These are phyloP conservation scores for Saussurea involucrata DNA, from an alignment of 129 eudicot species.

Conservation along the genomic window DNA sequence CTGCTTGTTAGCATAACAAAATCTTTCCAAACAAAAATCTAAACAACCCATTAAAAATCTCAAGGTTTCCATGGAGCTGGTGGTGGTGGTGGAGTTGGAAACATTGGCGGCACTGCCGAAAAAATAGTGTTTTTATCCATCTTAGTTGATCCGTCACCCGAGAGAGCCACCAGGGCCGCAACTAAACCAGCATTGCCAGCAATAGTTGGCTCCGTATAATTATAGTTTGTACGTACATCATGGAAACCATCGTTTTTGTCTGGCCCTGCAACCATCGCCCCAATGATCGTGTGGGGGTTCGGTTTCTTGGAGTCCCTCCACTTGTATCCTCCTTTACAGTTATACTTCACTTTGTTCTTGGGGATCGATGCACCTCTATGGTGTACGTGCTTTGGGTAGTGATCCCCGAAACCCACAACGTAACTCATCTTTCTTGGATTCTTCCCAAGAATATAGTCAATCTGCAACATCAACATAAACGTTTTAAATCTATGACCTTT, in stretches of 20 bases:
- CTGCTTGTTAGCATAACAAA: slow-evolving; percentile 3
- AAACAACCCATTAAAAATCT: slow-evolving; percentile 4
- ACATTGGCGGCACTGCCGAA: slow-evolving; percentile 82
- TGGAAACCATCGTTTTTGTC: slow-evolving; percentile 70
- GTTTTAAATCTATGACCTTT: neutral
- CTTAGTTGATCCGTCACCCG: slow-evolving; percentile 45
- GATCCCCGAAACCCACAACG: slow-evolving; percentile 72
- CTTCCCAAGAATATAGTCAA: slow-evolving; percentile 80
- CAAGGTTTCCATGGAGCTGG: slow-evolving; percentile 76
- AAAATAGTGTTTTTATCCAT: slow-evolving; percentile 80
- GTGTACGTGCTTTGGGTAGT: slow-evolving; percentile 81
- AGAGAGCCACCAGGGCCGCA: slow-evolving; percentile 76
- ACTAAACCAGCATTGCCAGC: slow-evolving; percentile 90
- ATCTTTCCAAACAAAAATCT: slow-evolving; percentile 11
- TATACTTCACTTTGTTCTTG: slow-evolving; percentile 62
- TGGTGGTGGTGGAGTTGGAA: slow-evolving; percentile 67
- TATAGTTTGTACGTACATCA: slow-evolving; percentile 80
- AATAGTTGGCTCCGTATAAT: slow-evolving; percentile 81
- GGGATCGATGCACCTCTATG: slow-evolving; percentile 94
- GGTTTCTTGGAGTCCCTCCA: slow-evolving; percentile 71
- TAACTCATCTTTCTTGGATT: slow-evolving; percentile 95
- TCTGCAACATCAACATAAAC: slow-evolving; percentile 38
- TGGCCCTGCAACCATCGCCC: slow-evolving; percentile 93
- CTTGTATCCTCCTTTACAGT: slow-evolving; percentile 80
- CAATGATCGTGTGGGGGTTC: slow-evolving; percentile 56